Evolutionary conservation across 140 eudicot genomes (phyloP).

Genomic region (Cichorium intybus): DNA sequence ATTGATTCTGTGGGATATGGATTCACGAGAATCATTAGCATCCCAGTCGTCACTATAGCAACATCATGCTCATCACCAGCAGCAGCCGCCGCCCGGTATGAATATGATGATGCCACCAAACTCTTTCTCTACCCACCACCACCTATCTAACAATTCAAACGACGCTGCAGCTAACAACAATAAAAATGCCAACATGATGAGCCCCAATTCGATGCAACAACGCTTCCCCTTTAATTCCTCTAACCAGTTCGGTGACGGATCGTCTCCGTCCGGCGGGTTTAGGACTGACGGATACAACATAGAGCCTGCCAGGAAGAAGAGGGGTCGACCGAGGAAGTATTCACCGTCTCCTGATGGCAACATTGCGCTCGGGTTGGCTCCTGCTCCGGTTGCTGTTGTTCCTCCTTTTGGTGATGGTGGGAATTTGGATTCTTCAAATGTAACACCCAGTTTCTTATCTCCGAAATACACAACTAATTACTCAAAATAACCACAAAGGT

Average conservation of each 20-base stretch:
- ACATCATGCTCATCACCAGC: constrained; percentile 16
- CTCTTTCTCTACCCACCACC: constrained; percentile 28
- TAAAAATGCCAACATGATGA: constrained; percentile 23
- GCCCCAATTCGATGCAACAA: constrained; percentile 24
- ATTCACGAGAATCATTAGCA: constrained; percentile 29
- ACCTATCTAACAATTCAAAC: neutral
- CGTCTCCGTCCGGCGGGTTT: constrained; percentile 35
- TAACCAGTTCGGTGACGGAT: constrained; percentile 32
- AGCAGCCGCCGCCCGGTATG: constrained; percentile 25
- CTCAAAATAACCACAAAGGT: too few species aligned
- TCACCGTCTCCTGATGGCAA: constrained; percentile 51
- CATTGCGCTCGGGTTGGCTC: constrained; percentile 53
- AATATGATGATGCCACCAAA: constrained; percentile 39
- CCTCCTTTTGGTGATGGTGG: constrained; percentile 16
- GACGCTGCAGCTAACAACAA: neutral
- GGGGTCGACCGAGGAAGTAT: constrained; percentile 72
- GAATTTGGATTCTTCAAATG: constrained; percentile 11
- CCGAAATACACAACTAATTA: too few species aligned
- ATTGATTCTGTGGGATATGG: too few species aligned
- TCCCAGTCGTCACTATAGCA: constrained; percentile 22
- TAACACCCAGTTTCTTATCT: too few species aligned
- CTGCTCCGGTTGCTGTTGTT: constrained; percentile 31
- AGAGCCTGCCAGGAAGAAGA: constrained; percentile 54
- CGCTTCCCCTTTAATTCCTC: constrained; percentile 24
- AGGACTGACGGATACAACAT: constrained; percentile 29